These are phyloP conservation scores for Ganoderma sinense DNA, from an alignment of 1,284 basidiomycete genomes.

Conservation along the genomic window DNA sequence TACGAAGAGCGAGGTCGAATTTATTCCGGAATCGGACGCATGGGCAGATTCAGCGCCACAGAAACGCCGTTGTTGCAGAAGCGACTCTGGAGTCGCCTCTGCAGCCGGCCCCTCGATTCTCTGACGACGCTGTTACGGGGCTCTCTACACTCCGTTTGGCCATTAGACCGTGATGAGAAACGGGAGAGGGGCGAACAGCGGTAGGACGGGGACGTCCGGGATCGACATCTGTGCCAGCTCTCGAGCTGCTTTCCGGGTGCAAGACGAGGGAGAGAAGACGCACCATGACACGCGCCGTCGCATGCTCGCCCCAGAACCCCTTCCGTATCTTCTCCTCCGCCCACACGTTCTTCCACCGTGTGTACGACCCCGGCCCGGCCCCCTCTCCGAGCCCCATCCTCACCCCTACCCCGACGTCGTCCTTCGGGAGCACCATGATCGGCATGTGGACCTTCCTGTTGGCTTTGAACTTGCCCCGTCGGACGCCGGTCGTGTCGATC, in stretches of 20 bases:
- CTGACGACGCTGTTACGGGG: too few relatives aligned
- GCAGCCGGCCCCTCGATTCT: too few relatives aligned
- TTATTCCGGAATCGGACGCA: too few relatives aligned
- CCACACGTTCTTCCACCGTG: slow-evolving; percentile 6
- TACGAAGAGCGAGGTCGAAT: too few relatives aligned
- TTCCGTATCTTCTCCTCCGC: slow-evolving; percentile 22
- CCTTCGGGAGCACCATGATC: slow-evolving; percentile 9
- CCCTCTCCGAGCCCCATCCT: slow-evolving; percentile 1
- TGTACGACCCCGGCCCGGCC: not conserved
- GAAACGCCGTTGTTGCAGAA: too few relatives aligned
- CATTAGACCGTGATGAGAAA: not conserved
- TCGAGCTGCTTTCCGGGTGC: too few relatives aligned
- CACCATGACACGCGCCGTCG: slow-evolving; percentile 23
- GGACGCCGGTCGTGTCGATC: slow-evolving; percentile 5
- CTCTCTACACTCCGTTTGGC: too few relatives aligned
- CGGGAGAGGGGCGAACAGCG: not conserved
- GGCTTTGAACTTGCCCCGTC: not conserved
- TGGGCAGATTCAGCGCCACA: too few relatives aligned
- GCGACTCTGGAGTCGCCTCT: too few relatives aligned
- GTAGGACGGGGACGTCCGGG: not conserved
- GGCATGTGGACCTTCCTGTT: slow-evolving; percentile 3
- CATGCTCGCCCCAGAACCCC: slow-evolving; percentile 24
- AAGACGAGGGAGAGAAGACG: too few relatives aligned
- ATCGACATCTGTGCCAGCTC: not conserved
- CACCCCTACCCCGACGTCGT: not conserved